These are phyloP conservation scores for Trichoderma arundinaceum DNA, from an alignment of 2,329 filamentous ascomycete species.

Conservation along the genomic window DNA sequence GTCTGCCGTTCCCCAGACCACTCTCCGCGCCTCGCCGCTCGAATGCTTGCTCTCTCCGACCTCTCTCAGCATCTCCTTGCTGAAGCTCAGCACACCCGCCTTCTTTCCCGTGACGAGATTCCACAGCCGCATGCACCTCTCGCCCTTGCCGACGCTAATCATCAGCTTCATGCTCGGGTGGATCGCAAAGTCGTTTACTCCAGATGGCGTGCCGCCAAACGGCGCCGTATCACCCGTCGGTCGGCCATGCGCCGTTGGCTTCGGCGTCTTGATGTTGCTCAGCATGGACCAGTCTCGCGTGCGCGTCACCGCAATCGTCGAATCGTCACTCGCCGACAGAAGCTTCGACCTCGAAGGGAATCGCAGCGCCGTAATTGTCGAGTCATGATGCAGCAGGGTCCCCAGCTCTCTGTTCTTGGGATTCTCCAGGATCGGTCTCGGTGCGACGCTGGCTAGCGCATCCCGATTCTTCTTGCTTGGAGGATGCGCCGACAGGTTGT, in stretches of 20 bases:
- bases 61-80: slow-evolving; percentile 71
- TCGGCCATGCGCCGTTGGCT: slow-evolving; percentile 77
- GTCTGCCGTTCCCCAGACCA: slow-evolving; percentile 77
- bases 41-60: slow-evolving; percentile 78
- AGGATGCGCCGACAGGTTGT: slow-evolving; percentile 78
- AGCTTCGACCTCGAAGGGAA: slow-evolving; percentile 90
- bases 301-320: slow-evolving; percentile 84
- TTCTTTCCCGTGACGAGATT: slow-evolving; percentile 97
- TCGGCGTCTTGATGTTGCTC: slow-evolving; percentile 85
- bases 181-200: slow-evolving; percentile 92
- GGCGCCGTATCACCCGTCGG: slow-evolving; percentile 90
- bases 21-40: slow-evolving; percentile 80
- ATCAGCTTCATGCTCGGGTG: slow-evolving; percentile 97
- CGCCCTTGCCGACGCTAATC: slow-evolving; percentile 88
- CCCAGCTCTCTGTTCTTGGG: slow-evolving; percentile 87
- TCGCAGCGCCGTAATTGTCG: slow-evolving; percentile 76
- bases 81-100: slow-evolving; percentile 88
- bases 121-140: slow-evolving; percentile 92
- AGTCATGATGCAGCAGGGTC: slow-evolving; percentile 82
- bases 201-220: slow-evolving; percentile 78
- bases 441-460: slow-evolving; percentile 69
- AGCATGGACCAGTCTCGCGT: slow-evolving; percentile 89
- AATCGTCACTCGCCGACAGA: slow-evolving; percentile 87
- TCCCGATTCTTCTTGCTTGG: slow-evolving; percentile 62
- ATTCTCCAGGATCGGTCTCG: slow-evolving; percentile 80